Conservation (phyloP, 1,284 basidiomycete species). For the Microbotryomycetes sp. region DNA sequence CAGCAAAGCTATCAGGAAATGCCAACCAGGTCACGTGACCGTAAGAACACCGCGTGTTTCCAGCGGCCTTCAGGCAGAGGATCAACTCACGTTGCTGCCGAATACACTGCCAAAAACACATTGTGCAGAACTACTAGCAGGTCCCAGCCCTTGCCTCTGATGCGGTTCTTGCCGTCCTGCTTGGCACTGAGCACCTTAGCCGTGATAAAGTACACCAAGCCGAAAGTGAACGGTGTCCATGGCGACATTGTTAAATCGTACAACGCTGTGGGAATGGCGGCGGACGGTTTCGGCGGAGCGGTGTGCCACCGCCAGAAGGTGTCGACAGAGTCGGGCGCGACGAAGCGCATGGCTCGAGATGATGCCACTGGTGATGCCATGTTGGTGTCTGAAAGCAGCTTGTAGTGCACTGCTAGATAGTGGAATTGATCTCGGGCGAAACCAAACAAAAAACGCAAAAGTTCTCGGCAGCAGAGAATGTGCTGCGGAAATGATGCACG, state of each 20-base stretch:
- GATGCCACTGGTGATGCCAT: background rate
- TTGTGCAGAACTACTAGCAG: slow-evolving; percentile 38
- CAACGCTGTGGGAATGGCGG: background rate
- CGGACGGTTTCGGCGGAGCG: background rate
- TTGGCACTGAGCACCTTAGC: slow-evolving; percentile 21
- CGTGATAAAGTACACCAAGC: slow-evolving; percentile 20
- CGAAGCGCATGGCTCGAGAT: background rate
- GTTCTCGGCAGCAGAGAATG: too few relatives aligned
- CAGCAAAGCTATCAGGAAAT: background rate
- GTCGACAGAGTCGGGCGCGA: background rate
- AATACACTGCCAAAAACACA: slow-evolving; percentile 37
- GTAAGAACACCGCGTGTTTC: background rate
- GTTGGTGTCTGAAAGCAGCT: too few relatives aligned
- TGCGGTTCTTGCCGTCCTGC: slow-evolving; percentile 34
- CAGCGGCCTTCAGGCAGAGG: background rate
- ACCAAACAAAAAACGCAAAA: too few relatives aligned
- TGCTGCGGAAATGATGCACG: background rate
- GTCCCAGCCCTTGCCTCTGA: slow-evolving; percentile 30
- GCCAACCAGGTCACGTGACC: background rate
- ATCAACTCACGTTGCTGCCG: slow-evolving; percentile 31
- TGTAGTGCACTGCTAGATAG: too few relatives aligned
- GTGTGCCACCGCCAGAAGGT: background rate
- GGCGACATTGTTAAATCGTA: slow-evolving; percentile 1
- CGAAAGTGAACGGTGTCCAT: slow-evolving; percentile 19
- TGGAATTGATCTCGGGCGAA: too few relatives aligned